Conservation (phyloP, 1,284 basidiomycete species). For the Rhodotorula sp. region DNA sequence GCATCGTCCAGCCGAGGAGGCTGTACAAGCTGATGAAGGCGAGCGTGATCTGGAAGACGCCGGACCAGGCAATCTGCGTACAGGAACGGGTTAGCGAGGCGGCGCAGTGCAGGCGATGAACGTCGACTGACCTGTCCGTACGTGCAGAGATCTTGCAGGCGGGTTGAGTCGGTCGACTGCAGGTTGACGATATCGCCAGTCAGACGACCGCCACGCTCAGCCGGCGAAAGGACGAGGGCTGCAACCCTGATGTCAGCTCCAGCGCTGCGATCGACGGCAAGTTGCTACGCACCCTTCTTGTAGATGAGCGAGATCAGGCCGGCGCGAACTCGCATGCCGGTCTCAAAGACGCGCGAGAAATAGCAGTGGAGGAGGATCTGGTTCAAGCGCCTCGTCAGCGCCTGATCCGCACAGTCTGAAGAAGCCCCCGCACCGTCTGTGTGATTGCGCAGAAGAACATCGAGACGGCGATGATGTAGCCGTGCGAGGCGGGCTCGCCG, state of each 20-base stretch:
- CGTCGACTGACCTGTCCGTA: constrained; percentile 46
- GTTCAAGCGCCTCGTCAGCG: not conserved
- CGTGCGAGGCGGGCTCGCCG: constrained; percentile 53
- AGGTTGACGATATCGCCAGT: constrained; percentile 92
- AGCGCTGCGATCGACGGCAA: accelerated
- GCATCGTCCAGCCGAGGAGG: constrained; percentile 60
- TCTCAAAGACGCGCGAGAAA: constrained; percentile 75
- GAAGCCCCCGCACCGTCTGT: constrained; percentile 61
- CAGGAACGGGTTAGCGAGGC: constrained; percentile 4
- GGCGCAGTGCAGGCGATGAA: constrained; percentile 58
- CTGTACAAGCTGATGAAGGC: constrained; percentile 77
- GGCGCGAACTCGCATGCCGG: constrained; percentile 87
- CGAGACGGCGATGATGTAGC: constrained; percentile 69
- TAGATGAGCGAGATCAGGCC: constrained; percentile 70
- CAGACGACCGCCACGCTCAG: constrained; percentile 68
- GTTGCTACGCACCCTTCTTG: constrained; percentile 26
- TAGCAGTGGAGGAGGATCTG: constrained; percentile 76
- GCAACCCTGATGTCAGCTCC: constrained; percentile 34
- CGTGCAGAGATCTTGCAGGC: constrained; percentile 79
- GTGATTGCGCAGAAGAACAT: constrained; percentile 77
- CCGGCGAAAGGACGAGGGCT: constrained; percentile 78
- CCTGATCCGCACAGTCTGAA: too few relatives aligned
- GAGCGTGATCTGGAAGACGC: constrained; percentile 64
- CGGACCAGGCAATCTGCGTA: constrained; percentile 53
- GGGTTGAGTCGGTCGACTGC: constrained; percentile 75